Evolutionary conservation across 2,329 filamentous ascomycete genomes (phyloP).

Genomic region (Fonsecaea nubica): DNA sequence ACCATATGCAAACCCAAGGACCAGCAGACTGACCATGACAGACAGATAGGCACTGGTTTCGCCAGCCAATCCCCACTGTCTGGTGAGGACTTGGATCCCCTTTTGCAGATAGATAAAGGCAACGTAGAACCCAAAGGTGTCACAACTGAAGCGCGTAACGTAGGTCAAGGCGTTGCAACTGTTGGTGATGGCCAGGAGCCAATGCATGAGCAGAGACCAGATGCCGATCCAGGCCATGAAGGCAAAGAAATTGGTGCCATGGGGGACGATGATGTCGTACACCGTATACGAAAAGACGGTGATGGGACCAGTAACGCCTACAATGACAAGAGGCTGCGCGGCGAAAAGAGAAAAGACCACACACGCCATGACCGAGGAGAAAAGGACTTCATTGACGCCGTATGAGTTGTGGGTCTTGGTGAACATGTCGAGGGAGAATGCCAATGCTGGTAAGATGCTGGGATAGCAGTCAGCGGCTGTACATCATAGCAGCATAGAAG

Average conservation of each 20-base stretch:
- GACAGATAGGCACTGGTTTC: conserved; percentile 76
- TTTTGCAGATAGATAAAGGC: conserved; percentile 92
- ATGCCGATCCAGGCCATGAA: conserved; percentile 94
- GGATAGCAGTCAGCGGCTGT: conserved; percentile 12
- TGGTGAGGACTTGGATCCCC: conserved; percentile 81
- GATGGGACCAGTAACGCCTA: conserved; percentile 88
- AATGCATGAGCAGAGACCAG: conserved; percentile 85
- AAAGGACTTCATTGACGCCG: conserved; percentile 88
- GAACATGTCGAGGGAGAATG: conserved; percentile 93
- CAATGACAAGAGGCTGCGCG: conserved; percentile 86
- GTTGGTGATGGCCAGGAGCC: conserved; percentile 81
- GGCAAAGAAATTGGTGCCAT: conserved; percentile 79
- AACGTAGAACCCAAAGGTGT: conserved; percentile 93
- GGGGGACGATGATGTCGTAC: conserved; percentile 81
- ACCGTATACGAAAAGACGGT: conserved; percentile 95
- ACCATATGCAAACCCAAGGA: conserved; percentile 77
- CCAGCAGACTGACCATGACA: conserved; percentile 75
- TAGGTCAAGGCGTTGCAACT: conserved; percentile 87
- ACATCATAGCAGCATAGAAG: background rate
- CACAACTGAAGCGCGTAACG: conserved; percentile 88
- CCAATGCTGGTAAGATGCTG: conserved; percentile 84
- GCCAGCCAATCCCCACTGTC: conserved; percentile 68
- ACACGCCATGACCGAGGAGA: conserved; percentile 81
- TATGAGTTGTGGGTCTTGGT: conserved; percentile 83
- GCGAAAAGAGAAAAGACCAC: conserved; percentile 81